A percentile compares a stretch with the other conserved stretches of the same genome.
Evolutionary conservation across 192 early-diverging fungal species (phyloP).

Genomic region (Backusella psychrophila): DNA sequence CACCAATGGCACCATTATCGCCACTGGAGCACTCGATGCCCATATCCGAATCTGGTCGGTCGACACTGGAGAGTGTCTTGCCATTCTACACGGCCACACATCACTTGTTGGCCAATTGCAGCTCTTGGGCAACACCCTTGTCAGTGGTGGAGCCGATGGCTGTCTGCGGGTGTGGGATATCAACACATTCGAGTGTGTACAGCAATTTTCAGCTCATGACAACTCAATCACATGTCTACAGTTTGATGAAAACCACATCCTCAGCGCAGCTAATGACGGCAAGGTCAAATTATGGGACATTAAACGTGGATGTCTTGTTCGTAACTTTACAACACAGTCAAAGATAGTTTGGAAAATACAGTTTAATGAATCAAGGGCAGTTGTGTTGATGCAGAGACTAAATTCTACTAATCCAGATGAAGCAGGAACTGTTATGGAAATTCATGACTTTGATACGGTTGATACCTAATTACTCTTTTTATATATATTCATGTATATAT

Average conservation of each 20-base stretch:
- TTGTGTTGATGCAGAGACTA: slow-evolving; percentile 48
- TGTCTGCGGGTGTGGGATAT: slow-evolving; percentile 93
- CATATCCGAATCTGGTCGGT: slow-evolving; percentile 91
- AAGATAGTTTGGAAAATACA: slow-evolving; percentile 82
- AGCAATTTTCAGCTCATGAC: slow-evolving; percentile 69
- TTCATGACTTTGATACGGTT: slow-evolving; percentile 37
- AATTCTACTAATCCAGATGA: slow-evolving; percentile 12
- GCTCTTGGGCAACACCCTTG: slow-evolving; percentile 60
- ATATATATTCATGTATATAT: not conserved
- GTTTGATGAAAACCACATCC: slow-evolving; percentile 86
- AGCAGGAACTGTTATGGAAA: slow-evolving; percentile 36
- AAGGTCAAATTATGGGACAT: slow-evolving; percentile 97
- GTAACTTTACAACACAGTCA: slow-evolving; percentile 75
- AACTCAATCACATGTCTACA: slow-evolving; percentile 96
- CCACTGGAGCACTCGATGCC: slow-evolving; percentile 92
- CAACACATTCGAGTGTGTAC: slow-evolving; percentile 48
- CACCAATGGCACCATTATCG: slow-evolving; percentile 75
- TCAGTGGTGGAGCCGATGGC: slow-evolving; percentile 92
- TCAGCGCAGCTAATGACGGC: slow-evolving; percentile 86
- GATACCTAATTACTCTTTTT: not conserved
- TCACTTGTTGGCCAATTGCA: slow-evolving; percentile 84
- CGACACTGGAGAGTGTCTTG: slow-evolving; percentile 70
- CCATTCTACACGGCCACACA: slow-evolving; percentile 85
- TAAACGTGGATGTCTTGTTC: slow-evolving; percentile 75
- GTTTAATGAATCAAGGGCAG: slow-evolving; percentile 53